These are phyloP conservation scores for Aegilops speltoides DNA, from an alignment of 176 grass and related monocot species.

Conservation along the genomic window DNA sequence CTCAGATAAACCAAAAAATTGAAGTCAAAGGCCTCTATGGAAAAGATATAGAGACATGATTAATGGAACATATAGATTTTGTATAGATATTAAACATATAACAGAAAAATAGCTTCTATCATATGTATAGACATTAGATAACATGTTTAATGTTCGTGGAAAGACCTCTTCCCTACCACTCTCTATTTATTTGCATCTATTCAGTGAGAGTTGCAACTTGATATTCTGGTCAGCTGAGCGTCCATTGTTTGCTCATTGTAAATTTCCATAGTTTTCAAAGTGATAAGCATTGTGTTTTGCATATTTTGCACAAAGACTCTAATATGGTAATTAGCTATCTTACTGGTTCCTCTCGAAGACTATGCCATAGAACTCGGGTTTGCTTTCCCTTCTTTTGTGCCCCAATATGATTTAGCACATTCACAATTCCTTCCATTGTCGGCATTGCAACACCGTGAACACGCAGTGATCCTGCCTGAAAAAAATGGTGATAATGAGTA, in stretches of 20 bases:
- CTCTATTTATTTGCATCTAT: conserved; percentile 1
- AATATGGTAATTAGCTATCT: conserved; percentile 17
- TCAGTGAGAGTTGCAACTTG: neutral
- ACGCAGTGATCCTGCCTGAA: conserved; percentile 75
- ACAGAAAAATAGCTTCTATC: neutral
- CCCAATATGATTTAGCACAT: conserved; percentile 94
- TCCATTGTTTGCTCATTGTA: neutral
- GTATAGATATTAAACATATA: neutral
- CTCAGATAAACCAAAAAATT: conserved; percentile 10
- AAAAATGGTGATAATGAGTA: neutral
- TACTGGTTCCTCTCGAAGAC: conserved; percentile 97
- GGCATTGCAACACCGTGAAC: conserved; percentile 99
- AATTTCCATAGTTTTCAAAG: neutral
- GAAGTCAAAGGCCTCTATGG: neutral
- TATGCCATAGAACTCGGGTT: conserved; percentile 82
- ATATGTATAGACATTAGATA: neutral
- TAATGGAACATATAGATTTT: neutral
- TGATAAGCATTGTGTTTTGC: neutral
- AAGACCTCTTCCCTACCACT: neutral
- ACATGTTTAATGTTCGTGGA: neutral
- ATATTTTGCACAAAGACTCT: conserved; percentile 13
- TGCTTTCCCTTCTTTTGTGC: conserved; percentile 76
- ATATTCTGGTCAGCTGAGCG: neutral
- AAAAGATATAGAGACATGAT: neutral
- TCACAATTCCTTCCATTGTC: conserved; percentile 84